Evolutionary conservation across 106 monocot species (phyloP).

Genomic region (Posidonia australis): DNA sequence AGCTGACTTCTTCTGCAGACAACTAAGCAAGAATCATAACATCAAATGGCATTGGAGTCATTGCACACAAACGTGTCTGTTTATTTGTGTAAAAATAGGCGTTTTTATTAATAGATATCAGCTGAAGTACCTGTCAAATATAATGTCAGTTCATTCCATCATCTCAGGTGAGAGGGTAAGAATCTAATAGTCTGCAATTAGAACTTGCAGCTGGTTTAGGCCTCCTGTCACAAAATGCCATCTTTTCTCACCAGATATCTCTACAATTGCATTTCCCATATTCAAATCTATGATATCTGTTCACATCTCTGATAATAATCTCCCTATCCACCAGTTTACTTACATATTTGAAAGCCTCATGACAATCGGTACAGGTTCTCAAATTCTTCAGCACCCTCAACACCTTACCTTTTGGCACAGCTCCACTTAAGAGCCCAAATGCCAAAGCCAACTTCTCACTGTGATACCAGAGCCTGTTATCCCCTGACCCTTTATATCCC

Average conservation of each 20-base stretch:
- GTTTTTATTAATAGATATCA: too few relatives aligned
- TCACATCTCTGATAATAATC: slow-evolving; percentile 61
- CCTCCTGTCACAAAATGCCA: neutral
- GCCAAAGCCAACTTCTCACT: slow-evolving; percentile 60
- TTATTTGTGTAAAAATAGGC: too few relatives aligned
- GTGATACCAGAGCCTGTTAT: slow-evolving; percentile 34
- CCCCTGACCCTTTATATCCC: slow-evolving; percentile 28
- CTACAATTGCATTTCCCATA: slow-evolving; percentile 40
- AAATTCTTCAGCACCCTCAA: slow-evolving; percentile 66
- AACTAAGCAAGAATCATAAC: too few relatives aligned
- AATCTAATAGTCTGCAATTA: too few relatives aligned
- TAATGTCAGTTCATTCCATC: too few relatives aligned
- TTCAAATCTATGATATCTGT: slow-evolving; percentile 51
- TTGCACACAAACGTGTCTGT: too few relatives aligned
- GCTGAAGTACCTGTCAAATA: too few relatives aligned
- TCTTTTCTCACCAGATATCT: slow-evolving; percentile 39
- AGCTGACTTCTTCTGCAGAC: too few relatives aligned
- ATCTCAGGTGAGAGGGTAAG: too few relatives aligned
- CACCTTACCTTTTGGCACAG: slow-evolving; percentile 17
- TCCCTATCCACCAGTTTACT: slow-evolving; percentile 30
- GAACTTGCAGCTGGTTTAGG: too few relatives aligned
- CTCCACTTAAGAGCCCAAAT: slow-evolving; percentile 27
- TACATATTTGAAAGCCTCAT: slow-evolving; percentile 47
- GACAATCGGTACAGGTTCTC: slow-evolving; percentile 52
- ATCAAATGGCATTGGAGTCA: too few relatives aligned